Base-by-base conservation (phyloP, 192 early-diverging fungal species). In the Phycomyces blakesleeanus region DNA sequence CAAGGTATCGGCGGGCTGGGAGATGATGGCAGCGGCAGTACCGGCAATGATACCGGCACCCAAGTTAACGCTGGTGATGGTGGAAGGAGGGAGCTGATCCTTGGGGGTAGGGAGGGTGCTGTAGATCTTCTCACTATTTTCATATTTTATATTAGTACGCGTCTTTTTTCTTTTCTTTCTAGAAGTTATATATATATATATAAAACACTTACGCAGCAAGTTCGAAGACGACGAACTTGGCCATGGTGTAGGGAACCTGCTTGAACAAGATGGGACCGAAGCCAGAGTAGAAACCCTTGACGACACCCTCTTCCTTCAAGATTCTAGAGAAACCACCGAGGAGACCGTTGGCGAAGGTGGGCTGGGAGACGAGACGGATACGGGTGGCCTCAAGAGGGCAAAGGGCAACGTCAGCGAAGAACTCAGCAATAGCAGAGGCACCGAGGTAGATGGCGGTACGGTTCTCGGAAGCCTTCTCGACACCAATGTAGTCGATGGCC, bases 221-320 rank as follows among this genome's bases (percentile, higher is more conserved):
- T 57, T 83, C 89, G 59, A 82, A 83, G 59, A 88, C 86, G 51
- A 79, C 83, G 66, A 91, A 91, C 78, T 91, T 91, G 72, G 89
- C 81, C 82, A 91, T 85, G 26, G 89, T 91, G 74, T 91, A 91
- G 12, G 89, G 89, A 55, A 91, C 78, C 71, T 91, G 89, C 76
- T 84, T 89, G 77, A 86, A 85, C 39, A 87, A 74, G 60, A 89
- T 85, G 40, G 89, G 89, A 38, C 84, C 87, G 66, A 91, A 89
- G 51, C 89, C 89, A 72, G 85, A 86, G 77, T 88, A 87, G 74
- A 90, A 89, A 47, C 89, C 88, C 34, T 76, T 70, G 49, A 82
- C 34, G 57, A 86, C 61, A 66, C 88, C 88, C 54, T 90, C 88
- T 64, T 87, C 83, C 65, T 65, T 76, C 34, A 81, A 56, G 66